These are phyloP conservation scores for Akanthomyces dipterigenus DNA, from an alignment of 2,329 filamentous ascomycete species.

Conservation along the genomic window DNA sequence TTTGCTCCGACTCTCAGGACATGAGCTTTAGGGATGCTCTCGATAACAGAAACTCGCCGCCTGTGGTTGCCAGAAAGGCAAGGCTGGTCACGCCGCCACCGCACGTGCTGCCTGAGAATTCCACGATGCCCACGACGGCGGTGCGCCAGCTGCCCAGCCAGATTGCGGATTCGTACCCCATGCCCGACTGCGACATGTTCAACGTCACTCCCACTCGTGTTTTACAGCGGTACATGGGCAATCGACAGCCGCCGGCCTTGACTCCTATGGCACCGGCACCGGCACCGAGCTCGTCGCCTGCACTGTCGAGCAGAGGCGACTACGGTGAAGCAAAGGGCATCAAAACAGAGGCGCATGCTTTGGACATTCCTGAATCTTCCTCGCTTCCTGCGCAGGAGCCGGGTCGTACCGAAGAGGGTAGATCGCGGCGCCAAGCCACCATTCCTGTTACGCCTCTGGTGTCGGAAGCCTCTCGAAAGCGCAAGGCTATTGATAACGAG, in stretches of 20 bases:
- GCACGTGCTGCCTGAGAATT: neutral
- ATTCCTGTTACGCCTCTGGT: constrained; percentile 9
- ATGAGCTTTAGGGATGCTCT: constrained; percentile 39
- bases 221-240: constrained; percentile 41
- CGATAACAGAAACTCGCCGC: constrained; percentile 36
- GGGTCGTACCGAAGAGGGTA: neutral
- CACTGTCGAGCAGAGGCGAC: neutral
- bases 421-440: neutral
- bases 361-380: neutral
- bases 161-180: constrained; percentile 48
- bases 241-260: constrained; percentile 23
- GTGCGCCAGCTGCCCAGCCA: constrained; percentile 40
- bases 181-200: constrained; percentile 24
- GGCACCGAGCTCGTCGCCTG: constrained; percentile 10
- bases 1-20: constrained; percentile 29
- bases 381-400: neutral
- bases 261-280: constrained; percentile 18
- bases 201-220: constrained; percentile 41
- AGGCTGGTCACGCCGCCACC: neutral
- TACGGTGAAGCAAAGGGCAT: neutral
- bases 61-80: constrained; percentile 13
- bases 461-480: neutral
- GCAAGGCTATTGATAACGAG: constrained; percentile 3
- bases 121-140: constrained; percentile 24
- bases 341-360: neutral